Evolutionary conservation across 805 yeast genomes (phyloP).

Genomic region (Saccharomycopsis fodiens): DNA sequence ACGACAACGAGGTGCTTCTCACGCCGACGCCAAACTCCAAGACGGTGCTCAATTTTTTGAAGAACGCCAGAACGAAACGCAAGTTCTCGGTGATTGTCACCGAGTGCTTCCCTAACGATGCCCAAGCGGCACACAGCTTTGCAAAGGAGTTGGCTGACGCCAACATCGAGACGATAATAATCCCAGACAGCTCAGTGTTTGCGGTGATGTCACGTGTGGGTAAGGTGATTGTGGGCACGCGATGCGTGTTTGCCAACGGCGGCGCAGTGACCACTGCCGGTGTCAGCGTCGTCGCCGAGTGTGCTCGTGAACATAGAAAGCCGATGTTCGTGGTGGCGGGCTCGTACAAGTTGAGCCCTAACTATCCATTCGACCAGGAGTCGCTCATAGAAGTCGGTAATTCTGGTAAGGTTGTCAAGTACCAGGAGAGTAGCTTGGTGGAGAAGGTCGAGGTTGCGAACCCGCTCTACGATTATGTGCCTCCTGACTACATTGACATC

Average conservation of each 20-base stretch:
- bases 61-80: constrained; percentile 83
- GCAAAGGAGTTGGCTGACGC: constrained; percentile 75
- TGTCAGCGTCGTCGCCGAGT: constrained; percentile 86
- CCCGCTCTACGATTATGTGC: constrained; percentile 83
- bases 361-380: constrained; percentile 84
- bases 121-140: constrained; percentile 67
- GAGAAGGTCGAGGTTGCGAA: constrained; percentile 77
- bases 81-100: constrained; percentile 87
- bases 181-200: constrained; percentile 87
- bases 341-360: constrained; percentile 83
- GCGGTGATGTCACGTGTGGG: constrained; percentile 98
- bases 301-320: constrained; percentile 92
- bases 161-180: constrained; percentile 80
- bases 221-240: constrained; percentile 88
- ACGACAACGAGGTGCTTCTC: constrained; percentile 75
- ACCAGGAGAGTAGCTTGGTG: constrained; percentile 59
- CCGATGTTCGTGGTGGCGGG: constrained; percentile 97
- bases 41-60: constrained; percentile 79
- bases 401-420: constrained; percentile 79
- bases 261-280: constrained; percentile 90
- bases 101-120: constrained; percentile 86
- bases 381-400: constrained; percentile 86
- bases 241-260: constrained; percentile 92
- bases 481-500: constrained; percentile 91
- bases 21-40: constrained; percentile 94